phyloP scores from a whole-genome alignment of 2,329 filamentous ascomycete species.

The Cryphonectria japonica region DNA sequence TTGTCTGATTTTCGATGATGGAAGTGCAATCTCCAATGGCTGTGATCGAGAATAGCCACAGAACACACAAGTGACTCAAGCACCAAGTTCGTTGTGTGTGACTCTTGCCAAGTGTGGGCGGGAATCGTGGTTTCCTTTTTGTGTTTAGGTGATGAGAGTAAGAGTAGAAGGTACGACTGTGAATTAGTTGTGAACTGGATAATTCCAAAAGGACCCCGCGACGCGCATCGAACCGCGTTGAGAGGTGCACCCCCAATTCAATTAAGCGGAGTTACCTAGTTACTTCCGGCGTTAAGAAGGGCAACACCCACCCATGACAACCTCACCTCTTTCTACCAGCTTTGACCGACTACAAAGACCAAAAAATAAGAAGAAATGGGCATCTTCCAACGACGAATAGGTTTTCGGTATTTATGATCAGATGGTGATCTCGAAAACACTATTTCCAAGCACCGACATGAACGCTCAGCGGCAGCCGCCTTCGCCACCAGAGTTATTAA shows the following conservation, averaged over 20 bases:
- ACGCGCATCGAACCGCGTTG: slow-evolving; percentile 13
- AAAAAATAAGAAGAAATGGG: neutral
- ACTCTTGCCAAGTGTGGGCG: neutral
- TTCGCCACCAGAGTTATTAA: too few relatives aligned
- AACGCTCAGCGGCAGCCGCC: too few relatives aligned
- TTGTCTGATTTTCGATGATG: neutral
- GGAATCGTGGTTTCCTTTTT: neutral
- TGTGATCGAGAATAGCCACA: neutral
- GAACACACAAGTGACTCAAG: neutral
- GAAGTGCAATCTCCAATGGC: neutral
- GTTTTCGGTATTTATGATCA: too few relatives aligned
- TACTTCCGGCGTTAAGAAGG: neutral
- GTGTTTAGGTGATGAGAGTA: neutral
- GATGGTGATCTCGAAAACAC: too few relatives aligned
- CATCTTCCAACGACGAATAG: too few relatives aligned
- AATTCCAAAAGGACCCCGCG: neutral
- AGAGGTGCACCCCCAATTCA: neutral
- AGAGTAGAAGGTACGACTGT: neutral
- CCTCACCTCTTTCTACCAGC: neutral
- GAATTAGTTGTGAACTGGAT: slow-evolving; percentile 8
- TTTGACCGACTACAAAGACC: neutral
- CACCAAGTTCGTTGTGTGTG: neutral
- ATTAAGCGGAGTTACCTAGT: neutral
- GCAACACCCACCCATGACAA: neutral
- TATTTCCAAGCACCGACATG: too few relatives aligned